A percentile compares a stretch with the other conserved stretches of the same genome.
phyloP scores from a whole-genome alignment of 2,329 filamentous ascomycete species.

The Magnaporthiopsis incrustans region DNA sequence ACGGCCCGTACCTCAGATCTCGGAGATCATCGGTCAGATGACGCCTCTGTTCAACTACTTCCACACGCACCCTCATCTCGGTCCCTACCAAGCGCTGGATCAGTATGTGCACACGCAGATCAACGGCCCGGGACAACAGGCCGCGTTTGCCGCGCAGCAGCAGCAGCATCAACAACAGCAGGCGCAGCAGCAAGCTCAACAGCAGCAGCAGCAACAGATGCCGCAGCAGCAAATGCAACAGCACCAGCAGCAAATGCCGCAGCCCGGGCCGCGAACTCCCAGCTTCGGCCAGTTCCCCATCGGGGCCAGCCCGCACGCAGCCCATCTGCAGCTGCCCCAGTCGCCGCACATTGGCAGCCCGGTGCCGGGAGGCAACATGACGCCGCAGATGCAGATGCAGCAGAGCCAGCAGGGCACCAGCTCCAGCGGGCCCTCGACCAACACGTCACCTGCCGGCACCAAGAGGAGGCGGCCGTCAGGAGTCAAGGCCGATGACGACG shows the following conservation, averaged over 20 bases:
- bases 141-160: constrained; percentile 18
- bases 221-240: constrained; percentile 27
- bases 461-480: constrained; percentile 50
- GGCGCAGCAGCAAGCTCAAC: constrained; percentile 16
- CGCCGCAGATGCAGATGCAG: constrained; percentile 58
- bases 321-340: constrained; percentile 53
- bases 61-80: constrained; percentile 43
- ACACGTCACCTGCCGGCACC: constrained; percentile 56
- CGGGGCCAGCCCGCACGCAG: constrained; percentile 50
- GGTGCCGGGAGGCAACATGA: constrained; percentile 49
- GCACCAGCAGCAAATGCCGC: constrained; percentile 34
- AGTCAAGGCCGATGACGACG: constrained; percentile 50
- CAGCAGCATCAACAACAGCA: constrained; percentile 27
- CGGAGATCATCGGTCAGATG: constrained; percentile 61
- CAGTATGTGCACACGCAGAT: constrained; percentile 47
- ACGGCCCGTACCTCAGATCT: constrained; percentile 38
- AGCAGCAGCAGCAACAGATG: too few species aligned
- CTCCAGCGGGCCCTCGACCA: constrained; percentile 59
- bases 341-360: constrained; percentile 56
- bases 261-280: constrained; percentile 41
- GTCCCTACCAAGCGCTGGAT: constrained; percentile 51
- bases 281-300: constrained; percentile 50
- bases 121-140: constrained; percentile 26
- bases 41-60: constrained; percentile 53
- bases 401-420: constrained; percentile 61